These are phyloP conservation scores for Cercophora samala DNA, from an alignment of 495 filamentous ascomycete species.

Conservation along the genomic window DNA sequence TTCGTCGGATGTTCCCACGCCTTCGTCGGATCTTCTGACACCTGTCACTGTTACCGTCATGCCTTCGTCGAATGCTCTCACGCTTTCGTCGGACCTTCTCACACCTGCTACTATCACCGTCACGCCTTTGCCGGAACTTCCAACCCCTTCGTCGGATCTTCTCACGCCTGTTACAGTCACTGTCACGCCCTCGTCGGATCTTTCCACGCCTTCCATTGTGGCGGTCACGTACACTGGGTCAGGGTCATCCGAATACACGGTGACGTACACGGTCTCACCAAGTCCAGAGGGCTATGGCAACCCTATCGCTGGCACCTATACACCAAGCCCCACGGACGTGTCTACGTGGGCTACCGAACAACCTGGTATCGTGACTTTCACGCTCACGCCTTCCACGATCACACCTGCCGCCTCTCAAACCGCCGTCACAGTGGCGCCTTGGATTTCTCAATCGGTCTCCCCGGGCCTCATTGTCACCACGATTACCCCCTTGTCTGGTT, in stretches of 20 bases:
- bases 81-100: background rate
- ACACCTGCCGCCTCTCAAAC: background rate
- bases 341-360: background rate
- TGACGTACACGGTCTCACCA: background rate
- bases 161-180: background rate
- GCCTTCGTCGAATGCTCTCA: background rate
- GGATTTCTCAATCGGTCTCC: background rate
- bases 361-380: conserved; percentile 9
- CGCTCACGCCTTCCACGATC: background rate
- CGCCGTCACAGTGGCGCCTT: background rate
- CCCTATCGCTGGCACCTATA: conserved; percentile 7
- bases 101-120: background rate
- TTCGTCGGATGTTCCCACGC: background rate
- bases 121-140: background rate
- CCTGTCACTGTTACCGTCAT: background rate
- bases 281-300: too few species aligned
- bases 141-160: background rate
- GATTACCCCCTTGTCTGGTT: background rate
- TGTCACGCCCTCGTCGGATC: background rate
- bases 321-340: background rate
- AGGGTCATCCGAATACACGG: background rate
- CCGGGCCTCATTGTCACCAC: background rate
- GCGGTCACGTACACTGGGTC: background rate
- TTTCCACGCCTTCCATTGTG: background rate
- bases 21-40: background rate